Evolutionary conservation across 805 yeast genomes (phyloP).

Genomic region (Lachancea meyersii): DNA sequence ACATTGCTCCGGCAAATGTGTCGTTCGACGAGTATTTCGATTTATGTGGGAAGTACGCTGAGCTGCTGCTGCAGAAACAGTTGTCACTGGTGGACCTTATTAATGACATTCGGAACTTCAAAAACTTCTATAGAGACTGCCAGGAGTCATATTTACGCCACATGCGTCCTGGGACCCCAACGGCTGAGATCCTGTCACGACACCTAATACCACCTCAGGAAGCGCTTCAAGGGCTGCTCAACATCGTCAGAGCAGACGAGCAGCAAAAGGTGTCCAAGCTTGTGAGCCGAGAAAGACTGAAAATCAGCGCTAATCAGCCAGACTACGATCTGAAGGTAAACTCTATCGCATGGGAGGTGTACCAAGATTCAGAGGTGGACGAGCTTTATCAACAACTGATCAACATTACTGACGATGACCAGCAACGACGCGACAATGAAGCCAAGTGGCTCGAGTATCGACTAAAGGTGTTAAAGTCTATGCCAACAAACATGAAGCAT

Average conservation of each 20-base stretch:
- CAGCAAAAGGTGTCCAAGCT: constrained; percentile 35
- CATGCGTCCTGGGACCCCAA: constrained; percentile 49
- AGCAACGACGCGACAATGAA: constrained; percentile 51
- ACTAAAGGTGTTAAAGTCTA: constrained; percentile 45
- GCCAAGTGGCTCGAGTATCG: constrained; percentile 52
- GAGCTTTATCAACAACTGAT: constrained; percentile 49
- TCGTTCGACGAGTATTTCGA: constrained; percentile 39
- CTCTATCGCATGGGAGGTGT: constrained; percentile 42
- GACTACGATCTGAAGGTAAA: constrained; percentile 35
- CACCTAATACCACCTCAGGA: constrained; percentile 42
- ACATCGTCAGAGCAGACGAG: constrained; percentile 38
- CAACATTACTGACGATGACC: constrained; percentile 57
- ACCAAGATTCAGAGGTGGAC: constrained; percentile 47
- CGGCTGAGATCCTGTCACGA: constrained; percentile 48
- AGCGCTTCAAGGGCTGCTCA: constrained; percentile 41
- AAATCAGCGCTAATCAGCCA: constrained; percentile 40
- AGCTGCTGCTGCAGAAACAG: constrained; percentile 38
- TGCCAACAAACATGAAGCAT: constrained; percentile 43
- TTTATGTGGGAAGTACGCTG: constrained; percentile 41
- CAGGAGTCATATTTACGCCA: constrained; percentile 44
- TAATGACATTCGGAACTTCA: constrained; percentile 42
- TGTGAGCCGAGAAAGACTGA: constrained; percentile 44
- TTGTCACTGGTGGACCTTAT: constrained; percentile 44
- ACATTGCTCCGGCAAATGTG: constrained; percentile 33
- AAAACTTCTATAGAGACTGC: constrained; percentile 35